Conservation (phyloP, 2,329 filamentous ascomycete genomes). For the Ceratocystis diversiconidia region DNA sequence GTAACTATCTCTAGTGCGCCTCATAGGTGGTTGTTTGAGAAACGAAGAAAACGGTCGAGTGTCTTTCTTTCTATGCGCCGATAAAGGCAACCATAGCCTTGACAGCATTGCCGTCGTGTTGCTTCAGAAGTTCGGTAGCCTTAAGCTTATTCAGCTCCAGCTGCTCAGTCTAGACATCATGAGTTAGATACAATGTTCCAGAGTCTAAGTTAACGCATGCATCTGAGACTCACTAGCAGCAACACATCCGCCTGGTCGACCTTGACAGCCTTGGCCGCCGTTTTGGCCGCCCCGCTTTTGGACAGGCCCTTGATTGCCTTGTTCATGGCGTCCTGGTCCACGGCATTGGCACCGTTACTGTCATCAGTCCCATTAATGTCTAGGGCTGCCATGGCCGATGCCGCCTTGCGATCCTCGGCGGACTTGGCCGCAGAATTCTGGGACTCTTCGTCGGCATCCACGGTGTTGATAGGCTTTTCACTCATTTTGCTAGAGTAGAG, state of each 20-base stretch:
- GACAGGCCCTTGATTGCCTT: constrained; percentile 55
- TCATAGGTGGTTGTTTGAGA: background rate
- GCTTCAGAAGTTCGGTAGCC: constrained; percentile 60
- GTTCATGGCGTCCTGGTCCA: constrained; percentile 55
- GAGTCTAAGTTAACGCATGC: background rate
- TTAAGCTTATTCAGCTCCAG: constrained; percentile 57
- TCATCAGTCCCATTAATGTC: constrained; percentile 40
- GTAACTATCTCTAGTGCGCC: background rate
- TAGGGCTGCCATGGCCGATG: constrained; percentile 56
- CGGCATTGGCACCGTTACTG: constrained; percentile 35
- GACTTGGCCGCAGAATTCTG: constrained; percentile 40
- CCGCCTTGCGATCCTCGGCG: constrained; percentile 65
- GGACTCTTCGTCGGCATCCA: constrained; percentile 40
- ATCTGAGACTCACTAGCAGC: constrained; percentile 41
- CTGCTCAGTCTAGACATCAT: constrained; percentile 43
- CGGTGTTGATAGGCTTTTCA: background rate
- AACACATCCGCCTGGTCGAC: constrained; percentile 58
- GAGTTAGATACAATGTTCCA: background rate
- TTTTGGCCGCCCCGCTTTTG: constrained; percentile 7
- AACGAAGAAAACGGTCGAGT: background rate
- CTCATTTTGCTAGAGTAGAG: background rate
- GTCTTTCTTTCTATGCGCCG: constrained; percentile 19
- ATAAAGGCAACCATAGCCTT: constrained; percentile 50
- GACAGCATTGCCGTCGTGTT: constrained; percentile 54
- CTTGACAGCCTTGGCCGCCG: constrained; percentile 42